Evolutionary conservation across 345 rosid genomes (phyloP), one percentile per base, ranked within the genome.

Genomic region (Mangifera indica): DNA sequence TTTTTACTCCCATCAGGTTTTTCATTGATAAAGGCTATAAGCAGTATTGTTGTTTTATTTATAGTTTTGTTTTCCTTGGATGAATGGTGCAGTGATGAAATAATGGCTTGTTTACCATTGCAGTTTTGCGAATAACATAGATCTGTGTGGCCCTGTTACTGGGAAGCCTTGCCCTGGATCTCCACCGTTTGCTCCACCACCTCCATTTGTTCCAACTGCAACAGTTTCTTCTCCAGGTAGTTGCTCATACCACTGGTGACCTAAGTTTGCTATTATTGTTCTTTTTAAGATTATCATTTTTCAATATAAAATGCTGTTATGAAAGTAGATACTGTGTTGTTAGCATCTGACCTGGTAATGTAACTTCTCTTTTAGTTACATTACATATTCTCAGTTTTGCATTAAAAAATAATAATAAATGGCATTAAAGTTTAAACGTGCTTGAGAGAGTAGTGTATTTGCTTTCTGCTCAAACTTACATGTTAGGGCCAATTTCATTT

Each of bases 101-200:
- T 69, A 40, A 54, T 75, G 54, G 21, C 44, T 71, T 20, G 34
- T 40, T 59, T 32, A 21, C 66, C 55, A 57, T 67, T 88, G 87
- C 87, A 96, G 98, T 89, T 96, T 96, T 82, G 95, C 92, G n/a
- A 91, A 93, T 77, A 96, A 96, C 84, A 75, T 84, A 79, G 83
- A 84, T 78, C 84, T 96, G 4, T 96, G 99, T 85, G 99, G 99
- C 49, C 97, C 93, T 4, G 94, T 91, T 59, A 89, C 96, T 68
- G 92, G 92, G 69, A 88, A 66, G 56, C 92, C 99, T 69, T 96
- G 99, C 86, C 96, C 97, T 42, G 98, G 99, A 62, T 95, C 99
- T 75, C 99, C 94, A 37, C 99, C 99, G 25, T 95, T 95, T 81
- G 88, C 99, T 70, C 99, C 99, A 72, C 97, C 99, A 14, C 97